A percentile compares a stretch with the other conserved stretches of the same genome.
Conservation (phyloP, 768 basidiomycete species). For the Amanita phalloides region DNA sequence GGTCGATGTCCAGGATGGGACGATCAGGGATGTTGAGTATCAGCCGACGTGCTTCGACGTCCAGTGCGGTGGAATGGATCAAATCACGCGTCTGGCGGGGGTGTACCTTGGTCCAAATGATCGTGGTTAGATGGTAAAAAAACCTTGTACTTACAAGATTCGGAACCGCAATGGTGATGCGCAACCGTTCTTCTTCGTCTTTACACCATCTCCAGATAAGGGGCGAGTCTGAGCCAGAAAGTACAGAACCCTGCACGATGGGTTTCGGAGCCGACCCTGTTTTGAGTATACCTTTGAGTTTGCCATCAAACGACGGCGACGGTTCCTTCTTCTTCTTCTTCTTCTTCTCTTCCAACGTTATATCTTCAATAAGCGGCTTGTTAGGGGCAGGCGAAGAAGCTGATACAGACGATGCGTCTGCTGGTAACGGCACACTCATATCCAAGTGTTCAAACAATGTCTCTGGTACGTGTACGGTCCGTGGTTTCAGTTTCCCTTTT, state of each 20-base stretch:
- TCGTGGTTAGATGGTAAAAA: not conserved
- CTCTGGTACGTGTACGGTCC: constrained; percentile 44
- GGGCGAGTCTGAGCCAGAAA: not conserved
- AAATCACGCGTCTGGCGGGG: constrained; percentile 30
- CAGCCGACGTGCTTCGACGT: constrained; percentile 54
- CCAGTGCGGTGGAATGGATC: constrained; percentile 41
- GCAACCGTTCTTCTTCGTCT: constrained; percentile 23
- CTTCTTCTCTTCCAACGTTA: constrained; percentile 7
- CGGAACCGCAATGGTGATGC: constrained; percentile 44
- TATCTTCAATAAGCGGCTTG: constrained; percentile 40
- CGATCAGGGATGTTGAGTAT: constrained; percentile 36
- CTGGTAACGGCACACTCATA: not conserved
- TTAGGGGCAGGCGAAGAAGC: not conserved
- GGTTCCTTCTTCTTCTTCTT: constrained; percentile 1
- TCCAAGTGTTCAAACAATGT: constrained; percentile 1
- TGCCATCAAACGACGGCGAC: constrained; percentile 8
- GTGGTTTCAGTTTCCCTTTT: constrained; percentile 57
- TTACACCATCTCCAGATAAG: constrained; percentile 44
- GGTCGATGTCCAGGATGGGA: constrained; percentile 46
- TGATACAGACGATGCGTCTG: not conserved
- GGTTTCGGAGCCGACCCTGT: constrained; percentile 6
- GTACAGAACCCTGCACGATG: not conserved
- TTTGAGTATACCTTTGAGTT: constrained; percentile 35
- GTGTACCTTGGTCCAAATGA: not conserved
- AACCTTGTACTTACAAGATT: constrained; percentile 35